Percentiles rank a stretch among this genome's conserved stretches.
phyloP scores from a whole-genome alignment of 306 rosid genomes.

The Coriaria nepalensis region DNA sequence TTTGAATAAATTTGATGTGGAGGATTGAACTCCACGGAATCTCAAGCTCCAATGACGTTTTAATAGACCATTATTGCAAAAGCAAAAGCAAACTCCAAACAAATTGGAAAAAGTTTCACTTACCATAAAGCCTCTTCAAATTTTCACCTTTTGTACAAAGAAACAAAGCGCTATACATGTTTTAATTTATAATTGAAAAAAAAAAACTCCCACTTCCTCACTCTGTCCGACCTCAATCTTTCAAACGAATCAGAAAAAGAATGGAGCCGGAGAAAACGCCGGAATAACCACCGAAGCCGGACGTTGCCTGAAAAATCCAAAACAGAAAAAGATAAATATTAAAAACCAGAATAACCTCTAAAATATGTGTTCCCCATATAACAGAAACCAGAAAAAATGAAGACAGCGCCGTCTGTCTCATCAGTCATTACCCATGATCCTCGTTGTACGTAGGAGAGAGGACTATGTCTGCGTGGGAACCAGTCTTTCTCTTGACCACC shows the following conservation, averaged over 20 bases:
- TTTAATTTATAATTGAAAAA: too few species aligned
- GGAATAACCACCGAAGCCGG: conserved; percentile 26
- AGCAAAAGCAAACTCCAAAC: too few species aligned
- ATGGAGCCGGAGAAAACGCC: conserved; percentile 42
- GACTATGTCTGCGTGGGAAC: conserved; percentile 2
- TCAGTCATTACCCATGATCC: conserved; percentile 21
- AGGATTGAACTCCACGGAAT: too few species aligned
- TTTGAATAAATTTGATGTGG: too few species aligned
- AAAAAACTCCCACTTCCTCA: too few species aligned
- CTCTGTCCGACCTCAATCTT: not conserved
- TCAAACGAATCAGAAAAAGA: conserved; percentile 36
- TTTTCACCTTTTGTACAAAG: too few species aligned
- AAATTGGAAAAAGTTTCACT: too few species aligned
- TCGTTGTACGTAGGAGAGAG: conserved; percentile 18
- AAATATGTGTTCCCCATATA: too few species aligned
- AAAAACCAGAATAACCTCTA: not conserved
- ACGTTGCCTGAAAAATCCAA: conserved; percentile 28
- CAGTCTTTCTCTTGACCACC: conserved; percentile 13
- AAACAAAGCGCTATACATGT: too few species aligned
- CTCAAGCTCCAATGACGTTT: too few species aligned
- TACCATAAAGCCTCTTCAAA: too few species aligned
- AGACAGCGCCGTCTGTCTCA: not conserved
- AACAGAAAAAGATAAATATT: not conserved
- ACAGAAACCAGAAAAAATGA: not conserved
- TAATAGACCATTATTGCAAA: too few species aligned